phyloP scores from a whole-genome alignment of 345 rosid species.

The Punica granatum region DNA sequence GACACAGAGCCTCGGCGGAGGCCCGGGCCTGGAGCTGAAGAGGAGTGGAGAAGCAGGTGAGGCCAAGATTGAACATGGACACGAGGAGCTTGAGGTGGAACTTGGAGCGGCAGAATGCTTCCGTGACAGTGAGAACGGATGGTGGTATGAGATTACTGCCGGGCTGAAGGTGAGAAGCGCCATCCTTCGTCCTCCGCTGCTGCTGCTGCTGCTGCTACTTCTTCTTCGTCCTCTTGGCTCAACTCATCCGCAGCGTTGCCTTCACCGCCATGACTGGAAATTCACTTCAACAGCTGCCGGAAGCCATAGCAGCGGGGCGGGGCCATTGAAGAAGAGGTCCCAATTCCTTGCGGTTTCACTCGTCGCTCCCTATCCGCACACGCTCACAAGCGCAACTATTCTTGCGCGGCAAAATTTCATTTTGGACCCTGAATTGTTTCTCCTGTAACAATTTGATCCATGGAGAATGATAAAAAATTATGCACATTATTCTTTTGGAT shows the following conservation, averaged over 20 bases:
- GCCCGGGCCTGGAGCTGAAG: not conserved
- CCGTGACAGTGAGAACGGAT: not conserved
- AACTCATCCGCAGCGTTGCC: not conserved
- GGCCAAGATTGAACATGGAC: conserved; percentile 1
- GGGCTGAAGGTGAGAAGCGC: not conserved
- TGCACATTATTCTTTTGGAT: too few species aligned
- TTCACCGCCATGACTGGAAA: not conserved
- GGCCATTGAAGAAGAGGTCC: conserved; percentile 1
- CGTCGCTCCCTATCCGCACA: not conserved
- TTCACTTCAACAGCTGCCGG: not conserved
- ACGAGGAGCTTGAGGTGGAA: not conserved
- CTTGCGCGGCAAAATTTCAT: not conserved
- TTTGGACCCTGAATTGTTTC: not conserved
- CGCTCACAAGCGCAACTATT: not conserved
- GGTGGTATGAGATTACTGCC: not conserved
- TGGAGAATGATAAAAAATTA: too few species aligned
- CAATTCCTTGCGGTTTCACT: not conserved
- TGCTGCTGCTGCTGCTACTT: not conserved
- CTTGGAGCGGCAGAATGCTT: not conserved
- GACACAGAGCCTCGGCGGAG: not conserved
- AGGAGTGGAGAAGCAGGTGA: not conserved
- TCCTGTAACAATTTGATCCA: not conserved
- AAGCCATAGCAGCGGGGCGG: not conserved
- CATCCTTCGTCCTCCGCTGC: not conserved
- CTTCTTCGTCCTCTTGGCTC: not conserved